Base-by-base conservation (phyloP, 306 rosid genomes). In the Cucurbita argyrosperma region DNA sequence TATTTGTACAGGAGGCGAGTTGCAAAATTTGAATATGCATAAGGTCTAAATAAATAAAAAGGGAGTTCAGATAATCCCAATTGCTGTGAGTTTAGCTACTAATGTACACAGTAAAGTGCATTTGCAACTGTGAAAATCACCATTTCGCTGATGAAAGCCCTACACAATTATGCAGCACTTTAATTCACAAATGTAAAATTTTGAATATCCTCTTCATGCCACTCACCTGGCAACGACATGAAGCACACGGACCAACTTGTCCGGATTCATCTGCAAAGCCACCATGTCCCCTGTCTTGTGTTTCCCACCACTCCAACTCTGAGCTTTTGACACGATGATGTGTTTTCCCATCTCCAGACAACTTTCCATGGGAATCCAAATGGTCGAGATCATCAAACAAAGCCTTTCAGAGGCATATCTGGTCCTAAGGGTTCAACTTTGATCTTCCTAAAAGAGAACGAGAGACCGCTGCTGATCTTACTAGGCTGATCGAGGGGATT, bases 261-360 rank as follows among this genome's bases (percentile, higher is more conserved):
- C 97, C 96, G 11, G 84, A 82, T 75, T 87, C 97, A 80, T 89
- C 89, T n/a, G 81, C 39, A 77, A 87, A 84, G 75, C 95, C 88
- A 72, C 88, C 92, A 82, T 86, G 84, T 76, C 83, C 92, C 42
- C 96, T 86, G 49, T 91, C 96, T 85, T 89, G 99, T 68, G 81
- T 88, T 82, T 95, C 99, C 99, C 99, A 95, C 97, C 99, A 95
- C 61, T 89, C 96, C 43, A 80, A 80, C 78, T 75, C 88, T 38
- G 75, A 70, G 78, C 62, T 62, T 77, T 81, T 84, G 39, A 70
- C 51, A 77, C 63, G 79, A 71, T 69, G 74, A 49, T 79, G 86
- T 71, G 76, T 43, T 60, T 56, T 63, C 70, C 77, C 82, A 42
- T 83, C 88, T 77, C 82, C 75, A 85, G 73, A 62, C 61, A 43